Conservation (phyloP, 1,284 basidiomycete genomes). For the Ustilago nuda region DNA sequence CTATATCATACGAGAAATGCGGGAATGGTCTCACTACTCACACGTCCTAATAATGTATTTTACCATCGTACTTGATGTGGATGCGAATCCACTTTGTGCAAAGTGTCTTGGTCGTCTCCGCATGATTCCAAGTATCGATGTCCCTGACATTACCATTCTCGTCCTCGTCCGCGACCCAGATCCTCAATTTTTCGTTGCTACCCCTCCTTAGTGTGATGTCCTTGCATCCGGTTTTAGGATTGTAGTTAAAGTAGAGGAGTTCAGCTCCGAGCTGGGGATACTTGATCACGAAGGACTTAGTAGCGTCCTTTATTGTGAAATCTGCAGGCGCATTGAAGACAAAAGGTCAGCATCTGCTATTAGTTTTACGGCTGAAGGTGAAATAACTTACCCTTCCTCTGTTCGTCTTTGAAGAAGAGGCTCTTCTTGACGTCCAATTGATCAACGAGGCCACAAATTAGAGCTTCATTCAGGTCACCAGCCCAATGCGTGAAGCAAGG, state of each 20-base stretch:
- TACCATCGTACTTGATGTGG: slow-evolving; percentile 1
- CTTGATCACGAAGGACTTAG: background rate
- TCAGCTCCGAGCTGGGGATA: background rate
- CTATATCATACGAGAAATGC: too few relatives aligned
- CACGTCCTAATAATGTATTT: too few relatives aligned
- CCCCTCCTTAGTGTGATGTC: background rate
- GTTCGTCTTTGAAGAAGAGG: background rate
- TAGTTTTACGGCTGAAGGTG: background rate
- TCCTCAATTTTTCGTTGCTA: background rate
- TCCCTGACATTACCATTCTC: background rate
- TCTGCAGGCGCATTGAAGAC: background rate
- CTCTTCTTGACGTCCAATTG: background rate
- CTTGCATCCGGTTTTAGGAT: background rate
- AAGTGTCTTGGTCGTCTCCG: background rate
- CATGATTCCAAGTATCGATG: background rate
- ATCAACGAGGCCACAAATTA: background rate
- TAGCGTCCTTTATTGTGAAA: background rate
- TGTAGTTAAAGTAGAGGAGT: slow-evolving; percentile 3
- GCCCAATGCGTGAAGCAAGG: slow-evolving; percentile 14
- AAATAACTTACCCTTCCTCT: slow-evolving; percentile 1
- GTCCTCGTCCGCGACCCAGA: slow-evolving; percentile 7
- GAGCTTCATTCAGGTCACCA: background rate
- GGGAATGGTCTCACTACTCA: too few relatives aligned
- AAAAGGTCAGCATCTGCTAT: background rate
- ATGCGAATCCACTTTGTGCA: slow-evolving; percentile 20